Evolutionary conservation across 768 basidiomycete species (phyloP).

Genomic region (Cytidiella melzeri): DNA sequence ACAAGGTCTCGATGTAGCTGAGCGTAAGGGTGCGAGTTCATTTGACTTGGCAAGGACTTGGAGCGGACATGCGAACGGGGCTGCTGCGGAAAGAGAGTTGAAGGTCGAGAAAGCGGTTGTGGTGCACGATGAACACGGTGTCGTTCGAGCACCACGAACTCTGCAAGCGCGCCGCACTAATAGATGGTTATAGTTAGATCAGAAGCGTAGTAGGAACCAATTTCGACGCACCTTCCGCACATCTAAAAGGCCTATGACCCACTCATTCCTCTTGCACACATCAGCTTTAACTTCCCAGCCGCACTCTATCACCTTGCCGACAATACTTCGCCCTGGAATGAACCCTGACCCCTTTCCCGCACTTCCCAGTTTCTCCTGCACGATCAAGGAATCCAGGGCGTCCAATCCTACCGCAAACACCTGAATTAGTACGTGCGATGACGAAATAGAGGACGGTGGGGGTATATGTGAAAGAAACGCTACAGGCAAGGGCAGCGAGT

Average conservation of each 20-base stretch:
- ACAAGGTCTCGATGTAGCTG: constrained; percentile 15
- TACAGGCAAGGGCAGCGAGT: constrained; percentile 20
- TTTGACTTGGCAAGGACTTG: constrained; percentile 18
- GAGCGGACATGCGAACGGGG: constrained; percentile 20
- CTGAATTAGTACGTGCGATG: constrained; percentile 71
- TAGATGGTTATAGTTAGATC: constrained; percentile 11
- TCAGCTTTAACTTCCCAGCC: constrained; percentile 70
- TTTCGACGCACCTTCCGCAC: constrained; percentile 61
- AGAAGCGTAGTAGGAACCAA: constrained; percentile 1
- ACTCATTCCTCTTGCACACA: constrained; percentile 69
- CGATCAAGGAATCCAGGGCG: constrained; percentile 60
- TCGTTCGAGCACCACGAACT: constrained; percentile 81
- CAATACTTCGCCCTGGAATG: constrained; percentile 84
- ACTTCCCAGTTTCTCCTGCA: constrained; percentile 37
- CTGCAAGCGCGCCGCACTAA: constrained; percentile 82
- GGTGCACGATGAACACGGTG: constrained; percentile 72
- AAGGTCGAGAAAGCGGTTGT: constrained; percentile 32
- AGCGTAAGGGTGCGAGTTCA: constrained; percentile 16
- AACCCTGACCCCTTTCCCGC: constrained; percentile 41
- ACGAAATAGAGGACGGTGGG: constrained; percentile 70
- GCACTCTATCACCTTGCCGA: constrained; percentile 75
- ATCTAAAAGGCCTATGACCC: constrained; percentile 80
- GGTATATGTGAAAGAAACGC: constrained; percentile 29
- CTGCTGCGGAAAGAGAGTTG: constrained; percentile 23
- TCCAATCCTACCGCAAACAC: constrained; percentile 89